phyloP scores from a whole-genome alignment of 202 grass and related monocot genomes.

The Cymbopogon flexuosus region DNA sequence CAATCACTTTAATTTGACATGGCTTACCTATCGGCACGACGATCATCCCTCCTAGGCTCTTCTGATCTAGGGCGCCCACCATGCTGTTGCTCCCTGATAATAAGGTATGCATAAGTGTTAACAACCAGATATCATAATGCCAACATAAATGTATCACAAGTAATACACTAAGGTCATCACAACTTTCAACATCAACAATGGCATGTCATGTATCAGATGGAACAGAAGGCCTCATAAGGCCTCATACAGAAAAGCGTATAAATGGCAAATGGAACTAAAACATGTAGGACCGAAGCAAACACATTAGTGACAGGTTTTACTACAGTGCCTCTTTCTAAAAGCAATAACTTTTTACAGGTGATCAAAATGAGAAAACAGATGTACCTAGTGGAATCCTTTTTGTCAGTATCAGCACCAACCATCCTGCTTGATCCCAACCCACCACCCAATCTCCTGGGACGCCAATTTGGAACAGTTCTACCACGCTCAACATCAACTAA shows the following conservation, averaged over 20 bases:
- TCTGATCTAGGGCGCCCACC: conserved; percentile 54
- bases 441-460: conserved; percentile 86
- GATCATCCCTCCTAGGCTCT: conserved; percentile 69
- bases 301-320: neutral
- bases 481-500: conserved; percentile 94
- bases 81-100: conserved; percentile 58
- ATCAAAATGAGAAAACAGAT: conserved; percentile 9
- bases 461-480: conserved; percentile 93
- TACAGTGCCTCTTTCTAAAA: neutral
- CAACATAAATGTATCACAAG: neutral
- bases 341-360: neutral
- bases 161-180: neutral
- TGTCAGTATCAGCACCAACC: conserved; percentile 50
- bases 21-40: conserved; percentile 44
- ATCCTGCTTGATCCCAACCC: conserved; percentile 94
- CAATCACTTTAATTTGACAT: neutral
- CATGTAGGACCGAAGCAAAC: neutral
- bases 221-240: neutral
- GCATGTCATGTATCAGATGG: neutral
- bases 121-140: neutral
- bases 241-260: neutral
- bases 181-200: neutral
- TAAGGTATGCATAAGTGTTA: neutral
- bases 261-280: neutral
- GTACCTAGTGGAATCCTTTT: conserved; percentile 61